Percentiles rank a stretch among this genome's conserved stretches.
phyloP scores from a whole-genome alignment of 2,329 filamentous ascomycete species.

The Lachnum nothofagi region DNA sequence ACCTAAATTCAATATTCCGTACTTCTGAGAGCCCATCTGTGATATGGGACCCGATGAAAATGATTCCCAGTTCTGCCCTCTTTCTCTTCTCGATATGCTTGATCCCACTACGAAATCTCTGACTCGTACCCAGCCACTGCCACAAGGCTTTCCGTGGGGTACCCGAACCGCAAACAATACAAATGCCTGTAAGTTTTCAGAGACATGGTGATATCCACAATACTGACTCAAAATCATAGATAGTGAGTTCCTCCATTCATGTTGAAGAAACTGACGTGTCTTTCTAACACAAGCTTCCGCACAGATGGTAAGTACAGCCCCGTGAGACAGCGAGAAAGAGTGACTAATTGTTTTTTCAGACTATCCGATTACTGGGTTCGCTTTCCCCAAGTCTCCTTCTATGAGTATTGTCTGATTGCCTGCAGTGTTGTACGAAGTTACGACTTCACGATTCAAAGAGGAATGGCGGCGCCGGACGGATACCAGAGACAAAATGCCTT shows the following conservation, averaged over 20 bases:
- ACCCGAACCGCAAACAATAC: constrained; percentile 36
- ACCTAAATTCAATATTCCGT: background rate
- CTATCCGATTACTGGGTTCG: constrained; percentile 13
- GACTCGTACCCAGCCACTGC: constrained; percentile 33
- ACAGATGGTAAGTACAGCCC: constrained; percentile 4
- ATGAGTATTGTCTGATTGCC: too few species aligned
- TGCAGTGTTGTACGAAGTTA: constrained; percentile 36
- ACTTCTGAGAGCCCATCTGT: background rate
- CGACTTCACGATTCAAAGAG: constrained; percentile 28
- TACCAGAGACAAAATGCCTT: constrained; percentile 49
- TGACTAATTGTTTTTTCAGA: background rate
- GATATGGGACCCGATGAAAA: background rate
- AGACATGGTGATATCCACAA: background rate
- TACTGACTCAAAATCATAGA: constrained; percentile 7
- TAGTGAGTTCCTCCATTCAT: constrained; percentile 1
- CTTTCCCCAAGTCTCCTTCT: too few species aligned
- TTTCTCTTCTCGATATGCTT: too few species aligned
- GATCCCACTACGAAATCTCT: background rate
- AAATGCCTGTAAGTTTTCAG: constrained; percentile 29
- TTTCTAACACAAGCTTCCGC: background rate
- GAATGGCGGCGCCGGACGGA: constrained; percentile 36
- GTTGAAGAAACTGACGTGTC: background rate
- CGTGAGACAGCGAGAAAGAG: background rate
- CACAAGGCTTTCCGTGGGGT: constrained; percentile 50
- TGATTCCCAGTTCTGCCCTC: too few species aligned